A percentile compares a stretch with the other conserved stretches of the same genome.
phyloP scores from a whole-genome alignment of 2,329 filamentous ascomycete species.

The Dryadomyces quercivorus region DNA sequence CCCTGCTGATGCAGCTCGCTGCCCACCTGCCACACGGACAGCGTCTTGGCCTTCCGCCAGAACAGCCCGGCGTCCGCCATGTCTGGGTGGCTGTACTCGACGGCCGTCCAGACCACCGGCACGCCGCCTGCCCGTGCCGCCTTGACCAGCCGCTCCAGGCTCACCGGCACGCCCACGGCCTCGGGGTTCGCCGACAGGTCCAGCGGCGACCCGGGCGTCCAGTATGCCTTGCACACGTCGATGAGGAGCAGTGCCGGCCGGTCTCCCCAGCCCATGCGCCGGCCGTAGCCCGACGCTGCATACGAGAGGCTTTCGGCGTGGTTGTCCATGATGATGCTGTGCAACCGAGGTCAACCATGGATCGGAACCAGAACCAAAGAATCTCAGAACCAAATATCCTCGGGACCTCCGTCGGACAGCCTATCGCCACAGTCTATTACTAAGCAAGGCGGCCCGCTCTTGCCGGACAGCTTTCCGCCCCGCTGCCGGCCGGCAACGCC shows the following conservation, averaged over 20 bases:
- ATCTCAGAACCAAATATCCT: too few species aligned
- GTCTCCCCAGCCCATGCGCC: constrained; percentile 29
- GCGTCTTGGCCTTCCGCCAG: constrained; percentile 27
- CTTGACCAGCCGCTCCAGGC: constrained; percentile 19
- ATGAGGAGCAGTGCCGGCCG: constrained; percentile 31
- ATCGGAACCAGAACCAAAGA: too few species aligned
- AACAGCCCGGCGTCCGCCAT: constrained; percentile 33
- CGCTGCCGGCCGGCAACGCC: not conserved
- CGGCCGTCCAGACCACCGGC: constrained; percentile 30
- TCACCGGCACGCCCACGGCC: constrained; percentile 21
- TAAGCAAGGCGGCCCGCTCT: too few species aligned
- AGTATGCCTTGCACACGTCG: constrained; percentile 35
- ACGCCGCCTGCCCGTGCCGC: constrained; percentile 24
- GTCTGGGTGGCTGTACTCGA: constrained; percentile 27
- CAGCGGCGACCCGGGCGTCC: constrained; percentile 27
- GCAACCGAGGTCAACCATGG: too few species aligned
- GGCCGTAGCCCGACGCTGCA: not conserved
- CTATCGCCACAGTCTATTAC: too few species aligned
- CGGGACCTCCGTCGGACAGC: too few species aligned
- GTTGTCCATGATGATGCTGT: not conserved
- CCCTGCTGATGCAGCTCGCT: constrained; percentile 20
- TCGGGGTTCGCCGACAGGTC: constrained; percentile 22
- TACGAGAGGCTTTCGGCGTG: not conserved
- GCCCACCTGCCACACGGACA: constrained; percentile 27
- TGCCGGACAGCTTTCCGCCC: too few species aligned